Evolutionary conservation across 306 rosid species (phyloP).

Genomic region (Vigna angularis): DNA sequence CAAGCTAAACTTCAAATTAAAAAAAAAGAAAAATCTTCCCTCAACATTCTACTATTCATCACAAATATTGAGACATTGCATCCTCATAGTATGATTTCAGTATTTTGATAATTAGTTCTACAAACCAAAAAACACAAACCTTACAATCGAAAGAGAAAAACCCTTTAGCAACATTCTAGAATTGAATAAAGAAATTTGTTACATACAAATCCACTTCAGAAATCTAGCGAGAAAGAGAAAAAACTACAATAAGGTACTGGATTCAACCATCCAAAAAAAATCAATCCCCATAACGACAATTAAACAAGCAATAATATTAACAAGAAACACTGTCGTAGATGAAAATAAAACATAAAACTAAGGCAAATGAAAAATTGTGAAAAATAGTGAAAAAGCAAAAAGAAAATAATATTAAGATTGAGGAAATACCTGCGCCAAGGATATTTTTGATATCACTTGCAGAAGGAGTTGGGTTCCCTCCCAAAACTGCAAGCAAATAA

Average conservation of each 20-base stretch:
- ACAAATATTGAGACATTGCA: not conserved
- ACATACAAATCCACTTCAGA: slow-evolving; percentile 8
- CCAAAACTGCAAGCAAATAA: slow-evolving; percentile 78
- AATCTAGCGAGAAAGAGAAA: not conserved
- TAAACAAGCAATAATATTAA: no score
- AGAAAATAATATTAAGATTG: not conserved
- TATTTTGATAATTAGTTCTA: no score
- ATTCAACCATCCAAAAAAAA: not conserved
- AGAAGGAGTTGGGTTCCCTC: slow-evolving; percentile 67
- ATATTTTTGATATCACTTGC: slow-evolving; percentile 62
- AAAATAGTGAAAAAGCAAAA: no score
- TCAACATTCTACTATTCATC: not conserved
- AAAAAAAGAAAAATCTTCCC: not conserved
- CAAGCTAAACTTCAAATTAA: not conserved
- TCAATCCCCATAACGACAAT: not conserved
- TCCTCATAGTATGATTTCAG: no score
- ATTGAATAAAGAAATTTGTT: no score
- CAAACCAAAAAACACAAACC: no score
- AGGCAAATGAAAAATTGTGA: not conserved
- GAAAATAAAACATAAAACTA: not conserved
- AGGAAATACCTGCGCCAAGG: slow-evolving; percentile 57
- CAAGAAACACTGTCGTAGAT: not conserved
- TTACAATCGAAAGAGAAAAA: no score
- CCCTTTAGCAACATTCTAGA: no score
- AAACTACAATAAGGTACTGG: not conserved